Base-by-base conservation (phyloP, 2,329 filamentous ascomycete species). In the Aschersonia sp. region DNA sequence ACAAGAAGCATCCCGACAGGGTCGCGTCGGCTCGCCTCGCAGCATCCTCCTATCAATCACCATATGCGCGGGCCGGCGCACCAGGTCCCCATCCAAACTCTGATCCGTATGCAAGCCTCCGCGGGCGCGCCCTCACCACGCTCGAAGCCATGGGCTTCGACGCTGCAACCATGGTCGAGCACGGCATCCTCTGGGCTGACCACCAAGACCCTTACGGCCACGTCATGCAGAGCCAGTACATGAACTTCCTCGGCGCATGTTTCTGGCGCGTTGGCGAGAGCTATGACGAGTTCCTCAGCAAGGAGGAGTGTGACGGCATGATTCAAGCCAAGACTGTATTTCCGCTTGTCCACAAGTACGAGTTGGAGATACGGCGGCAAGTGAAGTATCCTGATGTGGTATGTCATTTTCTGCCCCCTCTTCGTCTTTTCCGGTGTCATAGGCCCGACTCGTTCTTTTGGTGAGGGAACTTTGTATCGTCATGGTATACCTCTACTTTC, bases 201-300 rank as follows among this genome's bases (percentile, higher is more conserved):
- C 48, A 59, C 31, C 55, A 59, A 32, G 57, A 57, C 43, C 56
- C 55, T 2, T 57, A 50, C 35, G 55, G 54, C 31, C 53, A 59
- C 41, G 53, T 59, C 9, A 58, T 53, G 51, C 53, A 59, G 1
- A 52, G 54, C 0, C 51, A 55, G 41, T 59, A 52, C 46, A 51
- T 53, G 52, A 49, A 54, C 22, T 59, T 53, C 42, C 12, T 58
- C 0, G 51, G 54, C n/a, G 45, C 49, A 1, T 54, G 52, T 44
- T 55, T 55, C 48, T 49, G 53, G 31, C 52, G 55, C 6, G 47
- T 53, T 8, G 52, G 57, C 52, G 55, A 58, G 43, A 52, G 55
- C 43, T 58, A 55, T 30, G 54, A 53, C 44, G 50, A 56, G 41
- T 56, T 48, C 14, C 52, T 58, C 11, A 54, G 48, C 47, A 43